Evolutionary conservation across 257 asterid species (phyloP).

Genomic region (Plectranthus barbatus): DNA sequence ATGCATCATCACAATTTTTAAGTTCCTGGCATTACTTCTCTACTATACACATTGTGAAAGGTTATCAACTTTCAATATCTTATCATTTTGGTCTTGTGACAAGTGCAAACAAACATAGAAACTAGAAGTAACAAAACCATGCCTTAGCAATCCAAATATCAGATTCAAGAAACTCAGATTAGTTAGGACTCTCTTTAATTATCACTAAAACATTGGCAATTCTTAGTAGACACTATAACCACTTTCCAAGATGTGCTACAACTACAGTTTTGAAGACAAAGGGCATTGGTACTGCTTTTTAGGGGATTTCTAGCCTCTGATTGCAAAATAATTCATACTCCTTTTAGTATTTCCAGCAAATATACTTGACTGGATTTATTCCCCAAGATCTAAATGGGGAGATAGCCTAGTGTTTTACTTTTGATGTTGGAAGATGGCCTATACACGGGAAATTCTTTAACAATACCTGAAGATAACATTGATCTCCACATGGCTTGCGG

Average conservation of each 20-base stretch:
- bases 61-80: neutral
- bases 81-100: neutral
- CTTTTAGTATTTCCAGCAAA: no score
- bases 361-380: no score
- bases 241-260: no score
- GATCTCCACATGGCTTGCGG: slow-evolving; percentile 71
- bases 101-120: neutral
- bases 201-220: neutral
- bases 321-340: no score
- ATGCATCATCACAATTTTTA: neutral
- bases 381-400: no score
- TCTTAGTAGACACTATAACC: neutral
- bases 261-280: no score
- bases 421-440: no score
- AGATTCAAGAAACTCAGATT: neutral
- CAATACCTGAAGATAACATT: slow-evolving; percentile 78
- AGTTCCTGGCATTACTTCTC: neutral
- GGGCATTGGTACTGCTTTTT: no score
- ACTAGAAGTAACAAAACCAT: neutral
- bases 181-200: neutral
- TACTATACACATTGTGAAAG: neutral
- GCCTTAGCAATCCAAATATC: neutral
- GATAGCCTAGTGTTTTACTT: no score
- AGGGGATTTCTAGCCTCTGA: no score
- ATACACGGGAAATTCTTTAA: no score